Conservation (phyloP, 306 rosid species). For the Senna siamea region DNA sequence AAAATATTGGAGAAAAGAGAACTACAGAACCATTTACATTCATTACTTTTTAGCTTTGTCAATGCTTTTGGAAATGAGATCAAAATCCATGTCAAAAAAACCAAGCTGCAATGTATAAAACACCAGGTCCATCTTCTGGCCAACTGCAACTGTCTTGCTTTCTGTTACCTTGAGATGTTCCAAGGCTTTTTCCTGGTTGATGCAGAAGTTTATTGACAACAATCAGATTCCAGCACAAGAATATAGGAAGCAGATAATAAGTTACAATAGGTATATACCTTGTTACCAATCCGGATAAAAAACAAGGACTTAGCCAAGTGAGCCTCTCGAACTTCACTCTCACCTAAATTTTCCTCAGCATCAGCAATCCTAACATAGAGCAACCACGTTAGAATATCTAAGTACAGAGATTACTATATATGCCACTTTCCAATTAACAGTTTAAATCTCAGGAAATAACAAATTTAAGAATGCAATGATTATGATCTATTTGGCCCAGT, state of each 20-base stretch:
- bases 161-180: constrained; percentile 94
- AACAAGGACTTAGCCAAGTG: constrained; percentile 92
- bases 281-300: constrained; percentile 87
- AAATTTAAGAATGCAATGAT: neutral
- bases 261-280: constrained; percentile 55
- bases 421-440: constrained; percentile 15
- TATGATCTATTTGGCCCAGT: constrained; percentile 23
- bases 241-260: constrained; percentile 13
- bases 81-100: constrained; percentile 94
- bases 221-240: constrained; percentile 24
- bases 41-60: constrained; percentile 85
- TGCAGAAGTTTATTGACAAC: constrained; percentile 18
- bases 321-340: constrained; percentile 99
- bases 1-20: constrained; percentile 25
- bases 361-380: constrained; percentile 79
- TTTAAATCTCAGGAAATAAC: constrained; percentile 29
- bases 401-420: constrained; percentile 8
- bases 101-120: constrained; percentile 91
- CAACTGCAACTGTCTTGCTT: constrained; percentile 95
- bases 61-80: constrained; percentile 91
- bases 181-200: constrained; percentile 79
- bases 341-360: constrained; percentile 96
- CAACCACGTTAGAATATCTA: constrained; percentile 33
- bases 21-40: neutral
- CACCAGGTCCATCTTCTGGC: constrained; percentile 97